Base-by-base conservation (phyloP, 108 stramenopile species). In the Skeletonema tropicum region DNA sequence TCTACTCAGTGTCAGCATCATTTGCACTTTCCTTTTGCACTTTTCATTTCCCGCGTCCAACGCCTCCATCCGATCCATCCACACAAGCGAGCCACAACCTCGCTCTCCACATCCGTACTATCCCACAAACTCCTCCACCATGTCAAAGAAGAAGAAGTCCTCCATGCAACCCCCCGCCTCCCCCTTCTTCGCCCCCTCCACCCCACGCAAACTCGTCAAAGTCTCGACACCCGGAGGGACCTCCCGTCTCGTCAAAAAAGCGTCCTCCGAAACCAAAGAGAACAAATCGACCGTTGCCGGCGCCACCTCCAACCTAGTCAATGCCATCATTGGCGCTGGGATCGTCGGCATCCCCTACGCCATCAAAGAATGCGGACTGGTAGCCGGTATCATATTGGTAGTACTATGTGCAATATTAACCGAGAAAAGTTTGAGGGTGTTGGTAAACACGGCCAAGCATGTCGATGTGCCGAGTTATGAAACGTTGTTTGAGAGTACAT, bases 281-380 rank as follows among this genome's bases (percentile, higher is more conserved):
- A 65, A 86, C 63, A 94, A 90, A 66, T 88, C 88, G 5, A 72
- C 84, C 25, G 41, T 93, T 2, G 41, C 83, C 26, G 93, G 92
- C n/a, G 90, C 91, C 33, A 62, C 87, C 5, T 77, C 88, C 46
- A 97, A 97, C 71, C 57, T 97, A 15, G 74, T 94, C 66, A 94
- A 94, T 86, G 85, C 89, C 25, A 92, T 97, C 58, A 89, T 97
- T 21, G 96, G 96, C 5, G 78, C 86, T 25, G 96, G 96, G 1
- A 97, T 97, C 57, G 90, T 97, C 1, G 96, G 94, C 8, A 84
- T 97, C 14, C 96, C 96, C 11, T 94, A 76, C 83, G 93, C 96
- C 64, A 72, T 97, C 33, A 79, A 87, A 64, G 79, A 94, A 75
- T 79, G 90, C 30, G 95, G 95, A 32, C 80, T 92, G 31, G 72